Evolutionary conservation across 495 filamentous ascomycete species (phyloP), one percentile per base, ranked within the genome.

Genomic region (Trichoderma asperelloides): DNA sequence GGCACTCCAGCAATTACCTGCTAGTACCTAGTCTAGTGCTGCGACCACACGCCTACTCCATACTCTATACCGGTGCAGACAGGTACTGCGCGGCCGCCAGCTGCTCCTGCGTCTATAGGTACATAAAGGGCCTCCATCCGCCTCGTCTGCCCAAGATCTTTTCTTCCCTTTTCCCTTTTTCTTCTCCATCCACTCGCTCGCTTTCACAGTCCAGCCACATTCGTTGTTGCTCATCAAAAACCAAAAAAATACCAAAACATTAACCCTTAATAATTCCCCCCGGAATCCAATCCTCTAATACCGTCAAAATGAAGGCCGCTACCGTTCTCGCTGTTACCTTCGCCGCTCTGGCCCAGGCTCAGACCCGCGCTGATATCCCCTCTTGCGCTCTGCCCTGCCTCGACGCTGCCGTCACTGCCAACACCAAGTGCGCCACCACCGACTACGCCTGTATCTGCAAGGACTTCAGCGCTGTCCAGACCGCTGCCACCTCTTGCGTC

Each of bases 401-500:
- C 69, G 65, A 47, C 62, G 39, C 67, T 5, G 71, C 76, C 55
- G 72, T 80, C 63, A 66, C 49, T 41, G 47, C 69, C 49, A 67
- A 74, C 65, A 78, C 78, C 39, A 73, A 68, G 45, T 82, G 80
- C 72, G 68, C 41, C 25, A 33, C 45, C 33, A 69, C 67, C 65
- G 80, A 83, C 74, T 76, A 74, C 70, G 55, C 69, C 49, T 83
- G 82, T 73, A 75, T 79, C 69, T 84, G 82, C 64, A 64, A 62
- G 41, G 72, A 79, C 68, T 69, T 74, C 49, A 70, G 73, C 39
- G 51, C 68, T 37, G 67, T 82, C 51, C 71, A 72, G 25, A 11
- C 64, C 8, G 69, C 65, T 15, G 80, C 78, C 51, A 78, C 77
- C 21, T 23, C 57, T 55, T 80, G 79, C 68, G 78, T 83, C 13